Evolutionary conservation across 331 rosid genomes (phyloP), one percentile per base, ranked within the genome.

Genomic region (Stylosanthes scabra): DNA sequence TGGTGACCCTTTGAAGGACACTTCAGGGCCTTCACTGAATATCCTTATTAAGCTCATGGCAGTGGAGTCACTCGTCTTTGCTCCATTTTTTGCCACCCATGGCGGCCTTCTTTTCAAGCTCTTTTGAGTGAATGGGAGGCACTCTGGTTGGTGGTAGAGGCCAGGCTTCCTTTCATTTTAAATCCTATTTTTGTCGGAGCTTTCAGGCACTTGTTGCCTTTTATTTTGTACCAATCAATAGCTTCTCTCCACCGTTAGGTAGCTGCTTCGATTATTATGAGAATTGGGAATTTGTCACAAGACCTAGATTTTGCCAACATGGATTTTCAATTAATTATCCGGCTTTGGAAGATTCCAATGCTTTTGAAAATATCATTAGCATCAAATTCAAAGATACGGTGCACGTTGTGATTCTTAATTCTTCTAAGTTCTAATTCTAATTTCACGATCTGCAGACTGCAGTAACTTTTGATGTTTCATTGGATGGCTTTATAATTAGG

Each of bases 21-120:
- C 93, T 46, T 90, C 96, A 0, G 96, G 93, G 31, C 96, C 96
- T 11, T 90, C 96, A 2, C 96, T 90, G 66, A 90, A 90, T 88
- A 90, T 90, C 67, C 88, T 90, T 4, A 90, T 90, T 9, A 90
- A 88, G 96, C 96, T 90, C 80, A 90, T 90, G 96, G 96, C 96
- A 0, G 96, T 90, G 5, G 93, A 90, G 75, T 88, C 96, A 6
- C 96, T 90, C 0, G 96, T 90, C 56, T 90, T 90, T 56, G 96
- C 96, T 42, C 96, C 96, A 29, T 90, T 90, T 82, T 90, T 90
- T 9, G 96, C 96, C 75, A 86, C 96, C 39, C 96, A 90, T 0
- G 96, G 96, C 5, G 96, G 96, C 27, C 77, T 90, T 66, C 93
- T 90, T 66, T 90, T 90, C 52, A 90, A 88, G 84, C 77, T 90